phyloP scores from a whole-genome alignment of 2,329 filamentous ascomycete genomes.

The Hypomyces perniciosus region DNA sequence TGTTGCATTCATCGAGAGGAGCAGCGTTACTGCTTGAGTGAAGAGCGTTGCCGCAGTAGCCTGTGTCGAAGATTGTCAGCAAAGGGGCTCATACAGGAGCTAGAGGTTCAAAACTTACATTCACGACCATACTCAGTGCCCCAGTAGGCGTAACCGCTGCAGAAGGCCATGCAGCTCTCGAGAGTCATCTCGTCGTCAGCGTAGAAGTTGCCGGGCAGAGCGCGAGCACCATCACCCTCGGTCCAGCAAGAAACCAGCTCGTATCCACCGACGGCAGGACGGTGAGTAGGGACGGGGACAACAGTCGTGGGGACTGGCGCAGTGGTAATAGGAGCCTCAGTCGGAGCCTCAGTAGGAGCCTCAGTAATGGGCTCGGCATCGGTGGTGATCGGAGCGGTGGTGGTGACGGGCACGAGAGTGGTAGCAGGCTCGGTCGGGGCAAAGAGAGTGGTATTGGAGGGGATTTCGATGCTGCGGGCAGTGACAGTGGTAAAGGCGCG shows the following conservation, averaged over 20 bases:
- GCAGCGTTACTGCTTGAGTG: slow-evolving; percentile 22
- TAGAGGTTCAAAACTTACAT: slow-evolving; percentile 28
- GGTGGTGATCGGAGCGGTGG: slow-evolving; percentile 1
- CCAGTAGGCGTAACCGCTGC: slow-evolving; percentile 41
- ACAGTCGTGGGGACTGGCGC: slow-evolving; percentile 13
- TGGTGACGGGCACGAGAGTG: slow-evolving; percentile 2
- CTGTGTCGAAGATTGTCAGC: slow-evolving; percentile 17
- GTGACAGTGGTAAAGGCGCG: slow-evolving; percentile 31
- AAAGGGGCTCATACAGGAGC: neutral
- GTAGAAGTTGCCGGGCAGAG: slow-evolving; percentile 34
- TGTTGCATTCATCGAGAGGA: slow-evolving; percentile 29
- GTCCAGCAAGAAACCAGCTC: slow-evolving; percentile 42
- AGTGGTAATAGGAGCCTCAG: slow-evolving; percentile 9
- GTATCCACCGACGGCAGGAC: slow-evolving; percentile 38
- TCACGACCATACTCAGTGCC: slow-evolving; percentile 48
- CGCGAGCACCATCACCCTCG: slow-evolving; percentile 39
- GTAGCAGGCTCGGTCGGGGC: slow-evolving; percentile 13
- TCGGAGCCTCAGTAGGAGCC: no score
- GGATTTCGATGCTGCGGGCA: slow-evolving; percentile 20
- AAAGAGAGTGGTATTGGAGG: slow-evolving; percentile 13
- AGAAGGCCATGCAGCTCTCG: slow-evolving; percentile 41
- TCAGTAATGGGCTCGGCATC: neutral
- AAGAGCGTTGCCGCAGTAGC: slow-evolving; percentile 44
- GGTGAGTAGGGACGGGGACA: slow-evolving; percentile 26
- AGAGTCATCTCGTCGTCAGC: slow-evolving; percentile 45